Percentiles rank a stretch among this genome's conserved stretches.
Evolutionary conservation across 2,329 filamentous ascomycete species (phyloP).

Genomic region (Monilinia polystroma): DNA sequence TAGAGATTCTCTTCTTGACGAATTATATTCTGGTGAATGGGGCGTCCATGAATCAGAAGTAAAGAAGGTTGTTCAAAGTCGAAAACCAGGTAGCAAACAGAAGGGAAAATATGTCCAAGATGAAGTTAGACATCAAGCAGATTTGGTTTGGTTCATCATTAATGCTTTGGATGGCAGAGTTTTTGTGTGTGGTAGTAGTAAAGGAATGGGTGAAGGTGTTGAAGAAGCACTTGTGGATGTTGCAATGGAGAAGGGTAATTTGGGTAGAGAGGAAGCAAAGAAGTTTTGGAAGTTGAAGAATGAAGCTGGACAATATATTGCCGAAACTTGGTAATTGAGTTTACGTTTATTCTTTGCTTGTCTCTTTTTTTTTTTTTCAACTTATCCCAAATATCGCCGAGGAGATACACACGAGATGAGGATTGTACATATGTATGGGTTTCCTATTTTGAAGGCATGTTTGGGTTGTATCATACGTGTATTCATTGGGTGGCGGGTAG

Average conservation of each 20-base stretch:
- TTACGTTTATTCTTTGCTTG: not conserved
- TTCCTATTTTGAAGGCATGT: not conserved
- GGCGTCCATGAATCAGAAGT: conserved; percentile 87
- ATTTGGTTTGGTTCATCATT: conserved; percentile 97
- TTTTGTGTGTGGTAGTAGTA: conserved; percentile 93
- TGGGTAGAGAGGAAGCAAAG: conserved; percentile 76
- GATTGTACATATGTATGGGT: not conserved
- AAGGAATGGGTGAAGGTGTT: conserved; percentile 97
- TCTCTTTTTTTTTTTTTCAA: not conserved
- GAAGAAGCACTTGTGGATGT: conserved; percentile 85
- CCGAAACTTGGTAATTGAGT: conserved; percentile 64
- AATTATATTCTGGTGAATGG: conserved; percentile 96
- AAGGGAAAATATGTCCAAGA: conserved; percentile 94
- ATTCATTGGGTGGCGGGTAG: not conserved
- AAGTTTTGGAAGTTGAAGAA: conserved; percentile 92
- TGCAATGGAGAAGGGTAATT: conserved; percentile 86
- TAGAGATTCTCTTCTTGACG: conserved; percentile 90
- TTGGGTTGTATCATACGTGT: conserved; percentile 5
- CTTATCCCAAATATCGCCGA: not conserved
- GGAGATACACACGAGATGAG: not conserved
- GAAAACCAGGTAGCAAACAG: conserved; percentile 50
- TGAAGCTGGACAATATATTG: conserved; percentile 91
- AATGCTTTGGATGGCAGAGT: conserved; percentile 94
- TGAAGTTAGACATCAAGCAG: conserved; percentile 85
- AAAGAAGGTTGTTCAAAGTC: conserved; percentile 77